These are phyloP conservation scores for Clonostachys rhizophaga DNA, from an alignment of 2,329 filamentous ascomycete genomes.

Conservation along the genomic window DNA sequence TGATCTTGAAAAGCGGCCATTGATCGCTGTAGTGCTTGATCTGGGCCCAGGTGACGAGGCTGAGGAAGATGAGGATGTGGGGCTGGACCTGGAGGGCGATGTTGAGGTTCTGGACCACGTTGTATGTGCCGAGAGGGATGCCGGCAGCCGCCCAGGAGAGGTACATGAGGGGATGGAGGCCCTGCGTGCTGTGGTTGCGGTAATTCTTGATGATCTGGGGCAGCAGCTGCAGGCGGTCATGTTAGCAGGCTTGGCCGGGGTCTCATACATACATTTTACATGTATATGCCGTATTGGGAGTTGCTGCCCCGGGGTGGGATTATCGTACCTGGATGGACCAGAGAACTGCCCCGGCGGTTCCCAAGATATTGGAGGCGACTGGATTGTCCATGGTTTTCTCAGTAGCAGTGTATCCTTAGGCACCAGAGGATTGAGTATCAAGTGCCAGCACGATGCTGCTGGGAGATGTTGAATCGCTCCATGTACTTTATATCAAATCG, in stretches of 20 bases:
- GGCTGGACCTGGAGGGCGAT: constrained; percentile 22
- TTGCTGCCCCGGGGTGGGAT: neutral
- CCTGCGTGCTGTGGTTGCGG: constrained; percentile 6
- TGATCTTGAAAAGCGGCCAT: constrained; percentile 2
- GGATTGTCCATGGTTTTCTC: constrained; percentile 6
- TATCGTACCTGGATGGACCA: constrained; percentile 8
- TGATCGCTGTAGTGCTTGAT: constrained; percentile 17
- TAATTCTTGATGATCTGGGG: constrained; percentile 10
- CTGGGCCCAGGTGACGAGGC: constrained; percentile 20
- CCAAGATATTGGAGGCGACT: constrained; percentile 9
- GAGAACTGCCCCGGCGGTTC: constrained; percentile 8
- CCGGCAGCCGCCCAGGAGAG: constrained; percentile 11
- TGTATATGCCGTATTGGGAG: neutral
- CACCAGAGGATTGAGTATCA: too few species aligned
- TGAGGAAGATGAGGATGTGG: constrained; percentile 21
- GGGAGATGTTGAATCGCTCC: too few species aligned
- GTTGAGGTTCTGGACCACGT: constrained; percentile 19
- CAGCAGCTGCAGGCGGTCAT: constrained; percentile 4
- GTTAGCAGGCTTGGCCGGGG: neutral
- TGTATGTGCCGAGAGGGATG: constrained; percentile 13
- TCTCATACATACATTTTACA: neutral
- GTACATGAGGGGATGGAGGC: constrained; percentile 7
- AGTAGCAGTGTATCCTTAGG: too few species aligned
- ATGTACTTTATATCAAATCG: too few species aligned
- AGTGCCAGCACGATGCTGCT: too few species aligned